Conservation (phyloP, 129 eudicot genomes). For the Saposhnikovia divaricata region DNA sequence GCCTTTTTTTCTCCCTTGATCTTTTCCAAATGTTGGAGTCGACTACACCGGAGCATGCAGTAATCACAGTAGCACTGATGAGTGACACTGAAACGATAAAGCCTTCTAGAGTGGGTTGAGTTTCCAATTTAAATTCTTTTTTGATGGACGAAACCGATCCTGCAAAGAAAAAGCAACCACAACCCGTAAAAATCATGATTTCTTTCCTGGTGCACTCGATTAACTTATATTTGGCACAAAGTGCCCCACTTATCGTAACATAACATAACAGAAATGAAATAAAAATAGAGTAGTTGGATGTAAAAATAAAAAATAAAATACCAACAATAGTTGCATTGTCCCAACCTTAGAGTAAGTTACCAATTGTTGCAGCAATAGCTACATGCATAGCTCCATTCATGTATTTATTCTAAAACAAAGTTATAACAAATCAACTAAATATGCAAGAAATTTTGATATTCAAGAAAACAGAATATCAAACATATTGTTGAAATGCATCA, state of each 20-base stretch:
- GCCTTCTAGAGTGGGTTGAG: too few relatives aligned
- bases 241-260: not conserved
- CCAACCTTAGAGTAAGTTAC: not conserved
- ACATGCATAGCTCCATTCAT: conserved; percentile 7
- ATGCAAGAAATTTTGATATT: not conserved
- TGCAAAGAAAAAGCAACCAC: not conserved
- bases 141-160: not conserved
- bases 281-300: not conserved
- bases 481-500: not conserved
- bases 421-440: not conserved
- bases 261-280: not conserved
- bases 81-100: too few relatives aligned
- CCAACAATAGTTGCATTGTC: conserved; percentile 4
- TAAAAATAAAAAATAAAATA: not conserved
- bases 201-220: not conserved
- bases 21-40: too few relatives aligned
- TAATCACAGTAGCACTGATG: too few relatives aligned
- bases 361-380: not conserved
- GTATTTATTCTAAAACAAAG: not conserved
- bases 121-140: not conserved
- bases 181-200: too few relatives aligned
- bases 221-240: too few relatives aligned
- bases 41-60: too few relatives aligned
- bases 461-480: not conserved
- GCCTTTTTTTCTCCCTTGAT: too few relatives aligned